Conservation (phyloP, 306 rosid genomes). For the Notholithocarpus densiflorus region DNA sequence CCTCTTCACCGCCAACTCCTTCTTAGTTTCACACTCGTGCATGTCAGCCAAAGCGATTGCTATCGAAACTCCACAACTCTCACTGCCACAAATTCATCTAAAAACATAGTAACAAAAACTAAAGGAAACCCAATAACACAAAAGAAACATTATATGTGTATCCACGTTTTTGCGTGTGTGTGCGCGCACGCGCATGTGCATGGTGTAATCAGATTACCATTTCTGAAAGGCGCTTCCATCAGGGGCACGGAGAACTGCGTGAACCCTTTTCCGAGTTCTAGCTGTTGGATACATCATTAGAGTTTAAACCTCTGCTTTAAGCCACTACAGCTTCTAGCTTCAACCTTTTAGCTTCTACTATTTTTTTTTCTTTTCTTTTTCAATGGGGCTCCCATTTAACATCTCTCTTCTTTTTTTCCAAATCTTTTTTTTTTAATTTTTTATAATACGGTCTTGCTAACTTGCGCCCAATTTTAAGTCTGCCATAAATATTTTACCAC, state of each 20-base stretch:
- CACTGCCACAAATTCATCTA: constrained; percentile 26
- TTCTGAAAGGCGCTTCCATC: constrained; percentile 61
- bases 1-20: constrained; percentile 36
- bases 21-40: constrained; percentile 45
- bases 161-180: neutral
- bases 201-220: constrained; percentile 28
- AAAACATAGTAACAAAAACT: neutral
- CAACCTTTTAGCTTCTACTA: neutral
- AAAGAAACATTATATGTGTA: neutral
- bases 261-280: constrained; percentile 45
- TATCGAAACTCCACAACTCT: constrained; percentile 39
- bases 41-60: constrained; percentile 48
- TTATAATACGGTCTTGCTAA: too few relatives aligned
- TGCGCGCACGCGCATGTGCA: neutral
- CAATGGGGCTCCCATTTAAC: neutral
- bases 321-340: constrained; percentile 10
- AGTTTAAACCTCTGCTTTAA: neutral
- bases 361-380: neutral
- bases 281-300: constrained; percentile 32
- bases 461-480: neutral
- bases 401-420: too few relatives aligned
- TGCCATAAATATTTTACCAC: neutral
- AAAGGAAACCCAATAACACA: neutral
- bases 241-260: constrained; percentile 39
- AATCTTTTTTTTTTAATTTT: too few relatives aligned